Conservation (phyloP, 2,329 filamentous ascomycete genomes). For the Fusarium pilosicola region DNA sequence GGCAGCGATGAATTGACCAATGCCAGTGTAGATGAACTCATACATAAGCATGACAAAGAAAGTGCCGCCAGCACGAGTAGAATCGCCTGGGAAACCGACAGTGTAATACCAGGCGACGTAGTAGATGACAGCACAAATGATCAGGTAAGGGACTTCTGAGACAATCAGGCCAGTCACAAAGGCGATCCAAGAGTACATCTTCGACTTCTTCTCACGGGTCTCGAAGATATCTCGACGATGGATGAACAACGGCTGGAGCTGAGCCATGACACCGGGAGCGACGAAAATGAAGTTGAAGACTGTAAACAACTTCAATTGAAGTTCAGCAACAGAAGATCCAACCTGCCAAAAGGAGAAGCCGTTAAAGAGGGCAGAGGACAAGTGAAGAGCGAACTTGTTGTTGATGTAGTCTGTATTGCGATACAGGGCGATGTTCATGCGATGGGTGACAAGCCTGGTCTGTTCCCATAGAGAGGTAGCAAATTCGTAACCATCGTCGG, state of each 20-base stretch:
- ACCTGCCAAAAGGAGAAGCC: constrained; percentile 72
- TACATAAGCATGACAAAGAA: constrained; percentile 68
- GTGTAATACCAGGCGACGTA: constrained; percentile 68
- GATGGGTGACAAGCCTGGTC: constrained; percentile 69
- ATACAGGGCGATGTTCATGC: constrained; percentile 70
- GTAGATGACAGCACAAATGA: constrained; percentile 58
- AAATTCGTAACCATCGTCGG: constrained; percentile 72
- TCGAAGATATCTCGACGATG: constrained; percentile 60
- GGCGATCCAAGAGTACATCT: constrained; percentile 68
- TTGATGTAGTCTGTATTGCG: constrained; percentile 74
- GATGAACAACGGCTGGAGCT: constrained; percentile 61
- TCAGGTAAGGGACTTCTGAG: constrained; percentile 58
- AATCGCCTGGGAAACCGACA: constrained; percentile 59
- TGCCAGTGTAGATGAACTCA: constrained; percentile 68
- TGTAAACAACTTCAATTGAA: constrained; percentile 67
- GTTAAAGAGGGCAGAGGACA: constrained; percentile 66
- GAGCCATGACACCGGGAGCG: constrained; percentile 63
- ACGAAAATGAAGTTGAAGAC: constrained; percentile 73
- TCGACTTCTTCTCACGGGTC: constrained; percentile 59
- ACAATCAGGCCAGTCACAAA: constrained; percentile 65
- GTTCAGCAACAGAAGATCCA: constrained; percentile 58
- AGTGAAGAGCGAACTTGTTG: constrained; percentile 69
- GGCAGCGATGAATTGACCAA: constrained; percentile 71
- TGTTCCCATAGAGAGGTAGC: constrained; percentile 74
- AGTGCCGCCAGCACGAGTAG: constrained; percentile 60